Evolutionary conservation across 2,329 filamentous ascomycete genomes (phyloP), one percentile per base, ranked within the genome.

Genomic region (Cladophialophora carrionii): DNA sequence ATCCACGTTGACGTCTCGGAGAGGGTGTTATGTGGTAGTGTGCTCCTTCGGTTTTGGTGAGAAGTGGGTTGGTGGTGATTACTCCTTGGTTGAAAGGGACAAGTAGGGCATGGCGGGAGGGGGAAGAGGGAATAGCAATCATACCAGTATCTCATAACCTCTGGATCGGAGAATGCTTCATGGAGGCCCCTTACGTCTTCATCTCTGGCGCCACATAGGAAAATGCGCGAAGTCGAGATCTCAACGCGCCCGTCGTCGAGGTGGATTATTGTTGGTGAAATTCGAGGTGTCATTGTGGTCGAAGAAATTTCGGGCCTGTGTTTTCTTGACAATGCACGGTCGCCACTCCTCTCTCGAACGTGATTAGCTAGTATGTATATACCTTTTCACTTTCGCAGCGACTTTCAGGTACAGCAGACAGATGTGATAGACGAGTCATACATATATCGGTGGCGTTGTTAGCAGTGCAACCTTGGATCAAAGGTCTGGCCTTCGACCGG

Each of bases 111-210:
- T 43, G 7, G 4, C 20, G 24, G 41, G 14, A 10, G 29, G 29
- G 9, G 20, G 22, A 49, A 31, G 14, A 29, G 26, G 26, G 6
- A 29, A 29, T 29, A 3, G 26, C n/a, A 7, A n/a, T 3, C 63
- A 24, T 61, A 70, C 68, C 67, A 69, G 34, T 69, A 71, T 48
- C 56, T 48, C 69, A 68, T 71, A 22, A 68, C 67, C 55, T 69
- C 61, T 2, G 67, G 56, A 46, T 71, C 65, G 2, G 48, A 60
- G 55, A 70, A 70, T 22, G 62, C 66, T 55, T 62, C 67, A 26
- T 67, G 48, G 9, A 70, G 34, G 6, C 37, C 59, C 7, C 51
- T 34, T 8, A 53, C 64, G 31, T 70, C 64, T 2, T 14, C 46
- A 41, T 31, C 32, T 48, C 34, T 37, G 3, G 68, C 68, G 17